phyloP scores from a whole-genome alignment of 2,329 filamentous ascomycete species.

The Aspergillus sp. region DNA sequence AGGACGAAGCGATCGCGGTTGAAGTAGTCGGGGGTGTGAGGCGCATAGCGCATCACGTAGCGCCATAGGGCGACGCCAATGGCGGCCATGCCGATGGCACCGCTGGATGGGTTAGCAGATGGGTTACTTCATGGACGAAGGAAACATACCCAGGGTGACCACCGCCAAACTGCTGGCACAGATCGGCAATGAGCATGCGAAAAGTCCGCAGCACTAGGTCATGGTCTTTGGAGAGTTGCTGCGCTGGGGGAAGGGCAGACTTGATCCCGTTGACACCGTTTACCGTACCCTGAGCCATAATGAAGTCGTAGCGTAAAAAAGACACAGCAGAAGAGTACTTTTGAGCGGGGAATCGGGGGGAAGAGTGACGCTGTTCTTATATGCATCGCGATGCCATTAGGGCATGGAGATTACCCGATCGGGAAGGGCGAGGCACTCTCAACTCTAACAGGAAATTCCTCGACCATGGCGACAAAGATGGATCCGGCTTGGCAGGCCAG shows the following conservation, averaged over 20 bases:
- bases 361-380: background rate
- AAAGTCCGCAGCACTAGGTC: constrained; percentile 60
- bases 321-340: too few species aligned
- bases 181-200: constrained; percentile 62
- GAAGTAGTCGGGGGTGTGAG: constrained; percentile 39
- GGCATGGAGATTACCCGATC: constrained; percentile 11
- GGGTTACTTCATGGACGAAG: background rate
- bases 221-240: constrained; percentile 26
- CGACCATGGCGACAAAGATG: background rate
- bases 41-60: constrained; percentile 43
- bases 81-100: constrained; percentile 46
- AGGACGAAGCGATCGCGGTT: constrained; percentile 46
- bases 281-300: constrained; percentile 18
- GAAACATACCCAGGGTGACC: constrained; percentile 61
- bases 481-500: background rate
- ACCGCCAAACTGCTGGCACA: constrained; percentile 68
- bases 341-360: too few species aligned
- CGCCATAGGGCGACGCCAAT: constrained; percentile 44
- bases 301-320: background rate
- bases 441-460: constrained; percentile 5
- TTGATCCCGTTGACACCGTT: constrained; percentile 10
- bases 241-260: constrained; percentile 19
- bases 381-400: background rate
- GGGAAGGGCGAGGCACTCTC: constrained; percentile 15
- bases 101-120: constrained; percentile 28